Conservation (phyloP, 257 asterid genomes). For the Capsicum chinense region DNA sequence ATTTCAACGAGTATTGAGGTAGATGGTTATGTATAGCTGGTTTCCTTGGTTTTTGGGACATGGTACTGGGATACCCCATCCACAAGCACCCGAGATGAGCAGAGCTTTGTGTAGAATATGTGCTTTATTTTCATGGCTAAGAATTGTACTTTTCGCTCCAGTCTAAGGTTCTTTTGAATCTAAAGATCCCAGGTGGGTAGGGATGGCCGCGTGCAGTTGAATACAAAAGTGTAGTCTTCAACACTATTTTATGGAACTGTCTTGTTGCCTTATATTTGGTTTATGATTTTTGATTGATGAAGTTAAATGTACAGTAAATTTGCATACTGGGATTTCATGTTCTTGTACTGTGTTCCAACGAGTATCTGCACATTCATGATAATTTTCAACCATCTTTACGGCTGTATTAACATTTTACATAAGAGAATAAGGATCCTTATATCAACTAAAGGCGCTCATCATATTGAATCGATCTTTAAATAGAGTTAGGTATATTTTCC, state of each 20-base stretch:
- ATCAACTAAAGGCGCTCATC: too few relatives aligned
- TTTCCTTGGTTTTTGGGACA: conserved; percentile 13
- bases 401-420: neutral
- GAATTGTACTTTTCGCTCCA: neutral
- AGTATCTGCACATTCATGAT: neutral
- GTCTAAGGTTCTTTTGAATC: neutral
- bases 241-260: neutral
- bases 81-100: neutral
- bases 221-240: neutral
- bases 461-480: too few relatives aligned
- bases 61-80: conserved; percentile 15
- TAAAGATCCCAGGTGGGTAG: neutral
- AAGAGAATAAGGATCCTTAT: neutral
- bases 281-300: conserved; percentile 3
- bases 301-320: neutral
- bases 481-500: too few relatives aligned
- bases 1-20: conserved; percentile 74
- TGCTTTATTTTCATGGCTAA: neutral
- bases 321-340: neutral
- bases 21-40: conserved; percentile 22
- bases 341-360: neutral
- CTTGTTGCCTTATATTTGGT: conserved; percentile 9
- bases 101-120: neutral
- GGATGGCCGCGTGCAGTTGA: neutral
- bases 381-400: neutral